Conservation (phyloP, 2,329 filamentous ascomycete species). For the Falciphora oryzae region DNA sequence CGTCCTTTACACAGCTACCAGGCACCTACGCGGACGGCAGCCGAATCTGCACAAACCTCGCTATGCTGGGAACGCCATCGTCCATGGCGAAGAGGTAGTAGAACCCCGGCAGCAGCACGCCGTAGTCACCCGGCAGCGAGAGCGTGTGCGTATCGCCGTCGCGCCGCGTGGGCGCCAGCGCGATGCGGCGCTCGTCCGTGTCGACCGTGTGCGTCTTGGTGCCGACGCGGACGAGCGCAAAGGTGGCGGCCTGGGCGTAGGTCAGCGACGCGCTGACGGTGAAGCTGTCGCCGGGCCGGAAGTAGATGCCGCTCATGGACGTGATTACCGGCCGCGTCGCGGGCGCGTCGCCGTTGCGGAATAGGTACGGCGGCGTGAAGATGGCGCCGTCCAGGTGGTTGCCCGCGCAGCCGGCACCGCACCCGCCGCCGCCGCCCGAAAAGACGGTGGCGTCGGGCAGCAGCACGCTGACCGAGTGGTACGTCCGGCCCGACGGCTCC, state of each 20-base stretch:
- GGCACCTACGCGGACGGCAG: too few relatives aligned
- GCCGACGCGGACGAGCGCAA: conserved; percentile 17
- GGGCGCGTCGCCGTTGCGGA: conserved; percentile 34
- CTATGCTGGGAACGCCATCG: background rate
- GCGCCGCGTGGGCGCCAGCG: background rate
- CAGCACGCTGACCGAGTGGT: conserved; percentile 43
- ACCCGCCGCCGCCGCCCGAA: conserved; percentile 44
- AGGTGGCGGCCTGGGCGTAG: background rate
- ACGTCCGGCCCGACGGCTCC: conserved; percentile 36
- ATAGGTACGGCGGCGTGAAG: conserved; percentile 50
- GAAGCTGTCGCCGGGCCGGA: conserved; percentile 19
- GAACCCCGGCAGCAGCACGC: background rate
- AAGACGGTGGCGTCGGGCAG: conserved; percentile 44
- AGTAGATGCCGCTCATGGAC: conserved; percentile 21
- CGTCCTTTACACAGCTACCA: too few relatives aligned
- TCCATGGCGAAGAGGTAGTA: conserved; percentile 1
- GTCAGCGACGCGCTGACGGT: background rate
- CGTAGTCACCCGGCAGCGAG: background rate
- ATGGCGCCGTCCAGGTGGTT: conserved; percentile 52
- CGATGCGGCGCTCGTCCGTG: conserved; percentile 7
- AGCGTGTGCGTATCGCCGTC: background rate
- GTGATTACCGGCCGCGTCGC: conserved; percentile 38
- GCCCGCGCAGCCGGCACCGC: too few relatives aligned
- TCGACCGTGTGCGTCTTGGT: conserved; percentile 23
- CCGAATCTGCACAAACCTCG: too few relatives aligned